Evolutionary conservation across 306 rosid genomes (phyloP).

Genomic region (Rosa lucieae): DNA sequence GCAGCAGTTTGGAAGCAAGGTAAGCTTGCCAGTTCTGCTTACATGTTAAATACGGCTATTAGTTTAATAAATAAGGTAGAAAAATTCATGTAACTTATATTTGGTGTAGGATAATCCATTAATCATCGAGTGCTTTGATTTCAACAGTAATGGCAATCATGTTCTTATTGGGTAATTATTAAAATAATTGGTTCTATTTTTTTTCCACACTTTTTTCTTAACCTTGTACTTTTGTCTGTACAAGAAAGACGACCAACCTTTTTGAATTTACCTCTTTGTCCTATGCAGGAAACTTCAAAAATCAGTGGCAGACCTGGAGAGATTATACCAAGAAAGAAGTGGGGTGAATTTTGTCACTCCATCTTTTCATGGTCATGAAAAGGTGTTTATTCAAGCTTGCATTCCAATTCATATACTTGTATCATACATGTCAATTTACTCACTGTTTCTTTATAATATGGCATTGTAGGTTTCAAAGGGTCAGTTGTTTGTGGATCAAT

Average conservation of each 20-base stretch:
- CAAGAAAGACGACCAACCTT: constrained; percentile 10
- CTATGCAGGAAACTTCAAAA: constrained; percentile 60
- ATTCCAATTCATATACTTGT: background rate
- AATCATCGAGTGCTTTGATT: constrained; percentile 86
- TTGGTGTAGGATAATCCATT: constrained; percentile 70
- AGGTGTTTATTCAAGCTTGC: constrained; percentile 44
- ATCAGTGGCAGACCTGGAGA: constrained; percentile 70
- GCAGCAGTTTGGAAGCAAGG: constrained; percentile 82
- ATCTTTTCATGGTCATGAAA: constrained; percentile 49
- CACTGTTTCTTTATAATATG: constrained; percentile 19
- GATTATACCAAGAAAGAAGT: constrained; percentile 40
- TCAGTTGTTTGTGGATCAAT: constrained; percentile 75
- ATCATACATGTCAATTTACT: background rate
- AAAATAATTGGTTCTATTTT: background rate
- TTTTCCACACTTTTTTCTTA: background rate
- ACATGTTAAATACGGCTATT: constrained; percentile 3
- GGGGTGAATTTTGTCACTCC: constrained; percentile 51
- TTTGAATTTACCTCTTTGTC: constrained; percentile 20
- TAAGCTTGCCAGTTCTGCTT: constrained; percentile 30
- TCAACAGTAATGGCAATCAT: constrained; percentile 76
- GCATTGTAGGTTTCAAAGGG: constrained; percentile 61
- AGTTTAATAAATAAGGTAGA: constrained; percentile 9
- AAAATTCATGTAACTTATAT: background rate
- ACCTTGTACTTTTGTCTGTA: constrained; percentile 4
- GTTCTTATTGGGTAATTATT: constrained; percentile 67